A percentile compares a stretch with the other conserved stretches of the same genome.
Conservation (phyloP, 306 rosid species). For the Medicago arabica region DNA sequence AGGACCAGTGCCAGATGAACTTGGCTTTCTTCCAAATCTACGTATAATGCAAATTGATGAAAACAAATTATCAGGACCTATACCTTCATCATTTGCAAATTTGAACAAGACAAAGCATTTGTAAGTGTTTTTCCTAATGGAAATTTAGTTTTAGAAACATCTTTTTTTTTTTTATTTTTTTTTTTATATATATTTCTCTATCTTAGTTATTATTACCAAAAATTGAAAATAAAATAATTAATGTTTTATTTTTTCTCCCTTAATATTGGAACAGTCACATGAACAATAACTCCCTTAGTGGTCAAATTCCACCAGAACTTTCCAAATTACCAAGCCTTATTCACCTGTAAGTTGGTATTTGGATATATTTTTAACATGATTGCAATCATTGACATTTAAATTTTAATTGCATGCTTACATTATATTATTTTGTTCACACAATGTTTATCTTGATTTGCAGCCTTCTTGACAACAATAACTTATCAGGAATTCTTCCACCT, state of each 20-base stretch:
- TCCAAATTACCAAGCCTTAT: conserved; percentile 62
- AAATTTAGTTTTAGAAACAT: too few species aligned
- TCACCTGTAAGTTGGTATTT: conserved; percentile 74
- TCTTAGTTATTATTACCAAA: neutral
- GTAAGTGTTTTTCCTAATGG: neutral
- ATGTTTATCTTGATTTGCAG: conserved; percentile 59
- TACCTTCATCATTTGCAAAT: conserved; percentile 27
- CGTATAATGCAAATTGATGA: conserved; percentile 3
- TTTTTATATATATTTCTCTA: too few species aligned
- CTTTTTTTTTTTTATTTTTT: neutral
- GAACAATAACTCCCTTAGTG: conserved; percentile 96
- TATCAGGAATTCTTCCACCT: conserved; percentile 80
- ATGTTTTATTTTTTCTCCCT: conserved; percentile 19
- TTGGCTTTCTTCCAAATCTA: conserved; percentile 2
- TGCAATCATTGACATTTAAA: conserved; percentile 16
- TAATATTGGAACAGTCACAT: conserved; percentile 76
- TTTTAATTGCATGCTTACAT: conserved; percentile 23
- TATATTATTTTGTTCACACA: conserved; percentile 20
- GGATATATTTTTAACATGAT: neutral
- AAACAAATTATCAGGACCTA: conserved; percentile 20
- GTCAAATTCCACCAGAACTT: conserved; percentile 77
- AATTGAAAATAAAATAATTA: conserved; percentile 2
- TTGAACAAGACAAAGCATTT: conserved; percentile 5
- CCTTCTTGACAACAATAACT: conserved; percentile 89
- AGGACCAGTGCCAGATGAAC: conserved; percentile 8